Conservation (phyloP, 1,284 basidiomycete genomes). For the Schizophyllum amplum region DNA sequence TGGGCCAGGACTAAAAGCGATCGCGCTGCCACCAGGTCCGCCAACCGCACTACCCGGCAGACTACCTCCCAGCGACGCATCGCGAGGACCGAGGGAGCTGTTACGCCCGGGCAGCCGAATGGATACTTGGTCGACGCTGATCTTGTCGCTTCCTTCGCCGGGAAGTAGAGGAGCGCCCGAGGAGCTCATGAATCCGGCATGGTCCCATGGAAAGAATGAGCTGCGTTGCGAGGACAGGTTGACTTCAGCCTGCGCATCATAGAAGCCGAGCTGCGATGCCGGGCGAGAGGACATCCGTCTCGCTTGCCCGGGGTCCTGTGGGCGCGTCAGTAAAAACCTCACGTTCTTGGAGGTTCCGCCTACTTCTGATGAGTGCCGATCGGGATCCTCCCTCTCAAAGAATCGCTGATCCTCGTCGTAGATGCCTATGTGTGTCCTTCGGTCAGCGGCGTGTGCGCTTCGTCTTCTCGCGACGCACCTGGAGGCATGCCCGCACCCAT, state of each 20-base stretch:
- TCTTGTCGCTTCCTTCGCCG: constrained; percentile 32
- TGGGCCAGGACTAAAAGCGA: constrained; percentile 24
- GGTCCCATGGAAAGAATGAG: constrained; percentile 75
- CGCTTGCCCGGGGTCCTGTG: constrained; percentile 71
- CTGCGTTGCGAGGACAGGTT: constrained; percentile 41
- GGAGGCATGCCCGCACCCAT: constrained; percentile 18
- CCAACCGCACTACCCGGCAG: constrained; percentile 33
- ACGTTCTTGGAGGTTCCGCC: constrained; percentile 2
- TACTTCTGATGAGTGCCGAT: constrained; percentile 63
- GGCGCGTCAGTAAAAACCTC: constrained; percentile 8
- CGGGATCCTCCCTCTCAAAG: constrained; percentile 17
- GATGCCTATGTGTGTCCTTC: too few species aligned
- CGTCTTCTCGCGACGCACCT: too few species aligned
- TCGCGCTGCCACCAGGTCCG: constrained; percentile 40
- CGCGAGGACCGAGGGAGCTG: constrained; percentile 41
- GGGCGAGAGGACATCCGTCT: constrained; percentile 44
- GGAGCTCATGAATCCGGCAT: constrained; percentile 54
- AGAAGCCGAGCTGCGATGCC: constrained; percentile 30
- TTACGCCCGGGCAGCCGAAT: constrained; percentile 38
- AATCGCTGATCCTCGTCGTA: too few species aligned
- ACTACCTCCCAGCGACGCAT: constrained; percentile 42
- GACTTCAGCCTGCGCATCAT: constrained; percentile 22
- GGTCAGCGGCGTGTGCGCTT: too few species aligned
- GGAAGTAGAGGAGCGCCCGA: constrained; percentile 36
- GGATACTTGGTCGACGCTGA: constrained; percentile 44